phyloP scores from a whole-genome alignment of 495 filamentous ascomycete species.

The Parachaetomium inaequale region DNA sequence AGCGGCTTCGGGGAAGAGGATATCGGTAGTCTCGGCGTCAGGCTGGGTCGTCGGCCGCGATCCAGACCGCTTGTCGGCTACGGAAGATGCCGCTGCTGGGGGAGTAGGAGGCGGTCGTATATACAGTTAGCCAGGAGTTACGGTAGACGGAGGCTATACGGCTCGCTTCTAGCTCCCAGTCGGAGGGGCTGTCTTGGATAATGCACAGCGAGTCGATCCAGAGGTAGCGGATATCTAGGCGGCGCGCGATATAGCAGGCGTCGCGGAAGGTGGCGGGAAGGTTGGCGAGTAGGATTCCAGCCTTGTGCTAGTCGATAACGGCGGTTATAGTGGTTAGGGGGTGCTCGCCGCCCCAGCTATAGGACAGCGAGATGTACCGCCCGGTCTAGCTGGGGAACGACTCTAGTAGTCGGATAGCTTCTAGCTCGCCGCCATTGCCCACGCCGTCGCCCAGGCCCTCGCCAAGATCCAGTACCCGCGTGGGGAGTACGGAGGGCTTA shows the following conservation, averaged over 20 bases:
- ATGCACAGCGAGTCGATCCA: slow-evolving; percentile 1
- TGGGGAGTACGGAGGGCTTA: background rate
- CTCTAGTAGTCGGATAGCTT: background rate
- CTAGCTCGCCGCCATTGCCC: background rate
- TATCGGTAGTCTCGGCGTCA: no score
- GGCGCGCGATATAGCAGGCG: background rate
- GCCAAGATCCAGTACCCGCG: background rate
- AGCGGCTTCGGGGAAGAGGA: no score
- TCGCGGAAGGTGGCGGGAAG: background rate
- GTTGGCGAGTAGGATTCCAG: background rate
- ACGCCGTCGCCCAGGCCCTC: background rate
- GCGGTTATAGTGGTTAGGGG: background rate
- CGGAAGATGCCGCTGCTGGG: no score
- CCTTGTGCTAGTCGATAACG: background rate
- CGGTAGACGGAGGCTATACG: background rate
- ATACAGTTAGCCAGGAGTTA: no score
- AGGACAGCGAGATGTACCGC: background rate
- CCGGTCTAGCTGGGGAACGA: background rate
- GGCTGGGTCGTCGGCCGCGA: no score
- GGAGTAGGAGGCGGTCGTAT: no score
- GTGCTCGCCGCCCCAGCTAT: slow-evolving; percentile 1
- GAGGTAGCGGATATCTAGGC: background rate
- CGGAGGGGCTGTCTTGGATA: background rate
- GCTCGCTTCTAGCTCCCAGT: background rate
- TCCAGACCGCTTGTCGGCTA: no score